Conservation (phyloP, 805 yeast genomes). For the Starmerella floris region DNA sequence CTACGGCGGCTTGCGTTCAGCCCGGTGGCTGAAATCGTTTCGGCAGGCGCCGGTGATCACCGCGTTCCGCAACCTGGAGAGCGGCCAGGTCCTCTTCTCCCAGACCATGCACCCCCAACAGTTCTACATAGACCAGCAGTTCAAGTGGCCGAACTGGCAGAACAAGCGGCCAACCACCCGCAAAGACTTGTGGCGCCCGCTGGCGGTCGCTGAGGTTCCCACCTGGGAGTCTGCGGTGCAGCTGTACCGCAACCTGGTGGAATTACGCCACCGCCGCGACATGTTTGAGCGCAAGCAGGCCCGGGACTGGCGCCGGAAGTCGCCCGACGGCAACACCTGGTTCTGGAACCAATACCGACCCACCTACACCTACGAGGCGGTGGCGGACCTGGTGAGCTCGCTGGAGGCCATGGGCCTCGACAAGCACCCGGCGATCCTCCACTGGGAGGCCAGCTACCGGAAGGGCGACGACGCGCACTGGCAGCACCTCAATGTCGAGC, state of each 20-base stretch:
- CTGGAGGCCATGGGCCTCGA: slow-evolving; percentile 38
- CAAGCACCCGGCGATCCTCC: slow-evolving; percentile 34
- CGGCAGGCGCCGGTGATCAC: slow-evolving; percentile 72
- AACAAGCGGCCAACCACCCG: slow-evolving; percentile 68
- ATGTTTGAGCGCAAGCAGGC: slow-evolving; percentile 44
- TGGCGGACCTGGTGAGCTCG: slow-evolving; percentile 63
- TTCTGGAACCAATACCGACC: slow-evolving; percentile 80
- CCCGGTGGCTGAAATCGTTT: slow-evolving; percentile 44
- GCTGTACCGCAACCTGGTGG: slow-evolving; percentile 60
- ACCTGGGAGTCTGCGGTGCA: slow-evolving; percentile 44
- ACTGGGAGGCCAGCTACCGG: slow-evolving; percentile 83
- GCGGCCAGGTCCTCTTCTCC: slow-evolving; percentile 81
- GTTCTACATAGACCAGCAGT: slow-evolving; percentile 50
- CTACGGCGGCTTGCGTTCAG: slow-evolving; percentile 38
- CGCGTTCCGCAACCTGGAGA: slow-evolving; percentile 69
- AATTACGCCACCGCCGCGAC: slow-evolving; percentile 64
- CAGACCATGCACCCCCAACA: slow-evolving; percentile 52
- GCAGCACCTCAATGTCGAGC: slow-evolving; percentile 46
- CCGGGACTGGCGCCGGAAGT: slow-evolving; percentile 52
- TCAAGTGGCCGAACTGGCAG: slow-evolving; percentile 77
- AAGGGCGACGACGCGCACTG: slow-evolving; percentile 69
- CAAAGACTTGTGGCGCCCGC: slow-evolving; percentile 77
- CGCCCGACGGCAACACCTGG: slow-evolving; percentile 73
- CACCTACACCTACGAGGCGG: slow-evolving; percentile 78
- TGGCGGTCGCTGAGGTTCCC: slow-evolving; percentile 53